Evolutionary conservation across 2,329 filamentous ascomycete species (phyloP), one percentile per base, ranked within the genome.

Genomic region (Escovopsis sp.): DNA sequence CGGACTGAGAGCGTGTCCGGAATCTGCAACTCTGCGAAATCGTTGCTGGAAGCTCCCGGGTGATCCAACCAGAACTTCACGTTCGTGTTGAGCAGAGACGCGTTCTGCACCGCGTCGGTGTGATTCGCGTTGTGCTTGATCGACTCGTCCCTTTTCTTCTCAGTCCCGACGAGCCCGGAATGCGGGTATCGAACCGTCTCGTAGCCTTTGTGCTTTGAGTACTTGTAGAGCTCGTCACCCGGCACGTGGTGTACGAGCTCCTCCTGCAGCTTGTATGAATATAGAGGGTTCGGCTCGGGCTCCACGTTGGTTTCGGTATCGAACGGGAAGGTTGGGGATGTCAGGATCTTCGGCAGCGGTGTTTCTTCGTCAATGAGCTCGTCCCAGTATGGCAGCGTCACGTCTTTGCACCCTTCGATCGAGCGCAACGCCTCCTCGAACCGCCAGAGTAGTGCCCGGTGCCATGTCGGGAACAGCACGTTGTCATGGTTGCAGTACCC

Each of bases 401-500:
- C 51, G 36, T 34, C 43, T 13, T n/a, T 39, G 27, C 42, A 41
- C 30, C 41, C 40, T 2, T 37, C 2, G n/a, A 36, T 14, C 2
- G 15, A 44, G 14, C 40, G 46, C 1, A 52, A 45, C n/a, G 50
- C 50, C 14, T 48, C 35, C 43, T 57, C 55, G 3, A 56, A 43
- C 2, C 44, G 44, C 2, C 47, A 34, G 9, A 57, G 40, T 35
- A 56, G 56, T 11, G 52, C 54, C 15, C 55, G 48, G 41, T 58
- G 55, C 54, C 54, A 57, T 13, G 54, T 56, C 4, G 54, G 51
- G 40, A 53, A 55, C 7, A 54, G 45, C 25, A 53, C 44, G 37
- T 51, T 55, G n/a, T 42, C 49, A 39, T 59, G 57, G 25, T 53
- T 45, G 48, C 56, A 59, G 39, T 52, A 57, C 1, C 54, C 55